Evolutionary conservation across 768 basidiomycete genomes (phyloP).

Genomic region (Phallus indusiatus): DNA sequence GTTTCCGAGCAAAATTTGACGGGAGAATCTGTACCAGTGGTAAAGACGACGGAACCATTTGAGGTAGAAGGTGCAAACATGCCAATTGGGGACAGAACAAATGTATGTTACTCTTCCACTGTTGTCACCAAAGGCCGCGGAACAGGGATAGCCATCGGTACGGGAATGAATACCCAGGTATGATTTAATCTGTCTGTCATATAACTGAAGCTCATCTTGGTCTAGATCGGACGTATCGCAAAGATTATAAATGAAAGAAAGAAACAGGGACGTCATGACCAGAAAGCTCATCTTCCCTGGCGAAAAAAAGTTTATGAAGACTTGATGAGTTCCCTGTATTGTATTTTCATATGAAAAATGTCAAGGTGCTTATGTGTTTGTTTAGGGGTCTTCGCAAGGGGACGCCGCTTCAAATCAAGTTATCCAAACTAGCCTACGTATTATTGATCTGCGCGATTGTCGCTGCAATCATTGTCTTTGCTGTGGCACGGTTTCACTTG

Average conservation of each 20-base stretch:
- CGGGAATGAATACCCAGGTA: slow-evolving; percentile 47
- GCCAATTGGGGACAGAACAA: slow-evolving; percentile 34
- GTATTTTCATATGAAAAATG: background rate
- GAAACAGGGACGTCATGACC: background rate
- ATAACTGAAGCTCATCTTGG: background rate
- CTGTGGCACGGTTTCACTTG: slow-evolving; percentile 13
- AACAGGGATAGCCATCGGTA: slow-evolving; percentile 35
- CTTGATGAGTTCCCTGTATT: background rate
- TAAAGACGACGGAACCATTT: slow-evolving; percentile 25
- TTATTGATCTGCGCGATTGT: slow-evolving; percentile 15
- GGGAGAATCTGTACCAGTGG: slow-evolving; percentile 43
- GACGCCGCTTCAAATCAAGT: slow-evolving; percentile 16
- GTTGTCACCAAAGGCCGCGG: slow-evolving; percentile 41
- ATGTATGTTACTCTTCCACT: slow-evolving; percentile 36
- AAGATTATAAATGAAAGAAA: background rate
- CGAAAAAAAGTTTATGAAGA: background rate
- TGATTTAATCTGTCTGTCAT: background rate
- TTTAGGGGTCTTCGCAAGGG: slow-evolving; percentile 17
- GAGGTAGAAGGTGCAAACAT: slow-evolving; percentile 20
- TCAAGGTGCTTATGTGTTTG: background rate
- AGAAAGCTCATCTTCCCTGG: background rate
- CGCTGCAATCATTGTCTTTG: slow-evolving; percentile 16
- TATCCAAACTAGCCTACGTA: slow-evolving; percentile 16
- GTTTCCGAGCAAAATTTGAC: slow-evolving; percentile 44
- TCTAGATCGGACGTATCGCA: background rate